Evolutionary conservation across 305 asterid species (phyloP).

Genomic region (Solanum hybrid): DNA sequence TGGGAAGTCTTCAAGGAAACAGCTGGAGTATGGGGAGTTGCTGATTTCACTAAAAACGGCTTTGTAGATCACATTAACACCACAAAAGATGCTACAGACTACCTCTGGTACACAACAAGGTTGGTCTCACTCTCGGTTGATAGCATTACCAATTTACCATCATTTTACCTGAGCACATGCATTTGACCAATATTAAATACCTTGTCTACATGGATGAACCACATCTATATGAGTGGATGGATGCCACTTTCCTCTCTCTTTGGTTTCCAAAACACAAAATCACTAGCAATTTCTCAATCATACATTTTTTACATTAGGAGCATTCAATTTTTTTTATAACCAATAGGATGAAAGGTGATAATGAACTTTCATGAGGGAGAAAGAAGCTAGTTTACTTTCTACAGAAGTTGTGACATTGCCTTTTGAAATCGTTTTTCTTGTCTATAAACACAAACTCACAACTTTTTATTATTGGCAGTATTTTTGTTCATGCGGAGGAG

Average conservation of each 20-base stretch:
- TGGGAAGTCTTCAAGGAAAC: slow-evolving; percentile 73
- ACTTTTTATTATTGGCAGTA: slow-evolving; percentile 35
- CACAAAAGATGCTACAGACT: slow-evolving; percentile 83
- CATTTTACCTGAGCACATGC: not conserved
- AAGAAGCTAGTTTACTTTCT: not conserved
- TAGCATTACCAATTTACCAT: not conserved
- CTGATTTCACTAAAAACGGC: slow-evolving; percentile 52
- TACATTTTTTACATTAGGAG: not conserved
- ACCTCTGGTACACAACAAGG: slow-evolving; percentile 91
- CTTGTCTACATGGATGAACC: not conserved
- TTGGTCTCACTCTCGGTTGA: slow-evolving; percentile 14
- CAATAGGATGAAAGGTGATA: not conserved
- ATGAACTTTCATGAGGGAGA: not conserved
- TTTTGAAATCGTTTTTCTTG: not conserved
- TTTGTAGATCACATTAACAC: slow-evolving; percentile 87
- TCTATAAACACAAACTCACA: not conserved
- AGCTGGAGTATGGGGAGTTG: slow-evolving; percentile 71
- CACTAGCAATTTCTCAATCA: not conserved
- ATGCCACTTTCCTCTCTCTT: not conserved
- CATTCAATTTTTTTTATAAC: not conserved
- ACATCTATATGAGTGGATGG: not conserved
- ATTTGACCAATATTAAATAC: not conserved
- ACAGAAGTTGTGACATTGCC: not conserved
- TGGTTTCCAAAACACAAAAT: not conserved
- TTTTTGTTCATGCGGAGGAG: slow-evolving; percentile 48